Evolutionary conservation across 805 yeast genomes (phyloP).

Genomic region (Candida endomychidarum): DNA sequence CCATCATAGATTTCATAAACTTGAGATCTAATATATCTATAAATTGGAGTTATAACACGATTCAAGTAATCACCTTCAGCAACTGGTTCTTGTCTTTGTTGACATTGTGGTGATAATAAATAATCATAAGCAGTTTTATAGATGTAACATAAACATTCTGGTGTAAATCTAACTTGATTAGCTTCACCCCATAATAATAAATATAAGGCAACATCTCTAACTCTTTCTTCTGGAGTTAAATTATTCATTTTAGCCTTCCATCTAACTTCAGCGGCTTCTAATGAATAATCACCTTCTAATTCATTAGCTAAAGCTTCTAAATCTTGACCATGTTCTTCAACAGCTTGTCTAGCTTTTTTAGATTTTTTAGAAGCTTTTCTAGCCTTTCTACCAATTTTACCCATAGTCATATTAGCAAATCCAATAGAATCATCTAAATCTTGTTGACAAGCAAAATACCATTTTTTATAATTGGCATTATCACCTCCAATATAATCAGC

Average conservation of each 20-base stretch:
- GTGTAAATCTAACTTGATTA: constrained; percentile 89
- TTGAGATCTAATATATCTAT: constrained; percentile 74
- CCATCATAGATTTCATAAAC: constrained; percentile 81
- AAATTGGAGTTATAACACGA: constrained; percentile 89
- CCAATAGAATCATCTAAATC: constrained; percentile 85
- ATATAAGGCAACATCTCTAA: constrained; percentile 74
- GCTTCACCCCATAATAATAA: constrained; percentile 88
- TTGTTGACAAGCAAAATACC: constrained; percentile 87
- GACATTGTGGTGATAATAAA: constrained; percentile 84
- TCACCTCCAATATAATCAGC: constrained; percentile 91
- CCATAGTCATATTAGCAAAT: constrained; percentile 75
- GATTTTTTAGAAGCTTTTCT: constrained; percentile 80
- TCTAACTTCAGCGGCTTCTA: constrained; percentile 80
- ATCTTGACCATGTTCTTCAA: constrained; percentile 63
- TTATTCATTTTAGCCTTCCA: constrained; percentile 82
- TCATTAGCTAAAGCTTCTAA: constrained; percentile 62
- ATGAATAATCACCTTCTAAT: constrained; percentile 80
- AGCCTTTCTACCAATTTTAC: constrained; percentile 74
- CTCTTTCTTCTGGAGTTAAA: constrained; percentile 73
- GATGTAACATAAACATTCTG: constrained; percentile 88
- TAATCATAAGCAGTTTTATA: constrained; percentile 95
- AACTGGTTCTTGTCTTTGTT: constrained; percentile 78
- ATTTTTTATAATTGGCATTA: constrained; percentile 77
- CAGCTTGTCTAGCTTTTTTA: constrained; percentile 70
- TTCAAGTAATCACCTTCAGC: constrained; percentile 91